These are phyloP conservation scores for Aspergillus coremiiformis DNA, from an alignment of 495 filamentous ascomycete species.

Conservation along the genomic window DNA sequence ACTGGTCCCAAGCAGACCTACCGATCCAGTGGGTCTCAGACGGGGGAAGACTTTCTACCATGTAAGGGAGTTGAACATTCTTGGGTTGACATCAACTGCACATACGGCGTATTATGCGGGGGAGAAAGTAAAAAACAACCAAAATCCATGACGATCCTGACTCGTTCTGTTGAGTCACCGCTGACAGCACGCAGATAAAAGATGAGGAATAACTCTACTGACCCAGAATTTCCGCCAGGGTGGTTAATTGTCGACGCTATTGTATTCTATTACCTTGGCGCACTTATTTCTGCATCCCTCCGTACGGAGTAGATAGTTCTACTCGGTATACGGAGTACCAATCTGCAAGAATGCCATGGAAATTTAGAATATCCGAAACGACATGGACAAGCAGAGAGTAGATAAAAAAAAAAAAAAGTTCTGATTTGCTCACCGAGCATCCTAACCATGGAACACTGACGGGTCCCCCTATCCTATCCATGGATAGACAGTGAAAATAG, in stretches of 20 bases:
- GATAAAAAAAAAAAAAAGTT: too few relatives aligned
- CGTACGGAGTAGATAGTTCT: too few relatives aligned
- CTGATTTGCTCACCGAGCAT: background rate
- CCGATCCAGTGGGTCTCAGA: too few relatives aligned
- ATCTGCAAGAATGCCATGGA: too few relatives aligned
- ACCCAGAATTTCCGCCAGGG: background rate
- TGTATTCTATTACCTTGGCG: background rate
- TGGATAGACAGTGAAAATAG: background rate
- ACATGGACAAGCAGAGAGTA: background rate
- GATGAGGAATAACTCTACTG: too few relatives aligned
- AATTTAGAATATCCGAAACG: background rate
- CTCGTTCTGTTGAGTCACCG: too few relatives aligned
- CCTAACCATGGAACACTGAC: conserved; percentile 5
- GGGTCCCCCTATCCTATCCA: background rate
- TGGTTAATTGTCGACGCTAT: background rate
- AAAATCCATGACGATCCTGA: conserved; percentile 8
- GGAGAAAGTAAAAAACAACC: too few relatives aligned
- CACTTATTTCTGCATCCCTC: too few relatives aligned
- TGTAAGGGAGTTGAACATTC: background rate
- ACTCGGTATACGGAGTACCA: too few relatives aligned
- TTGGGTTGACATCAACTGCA: background rate
- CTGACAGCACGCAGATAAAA: too few relatives aligned
- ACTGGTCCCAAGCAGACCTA: background rate
- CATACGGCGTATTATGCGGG: background rate
- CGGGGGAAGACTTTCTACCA: background rate